Evolutionary conservation across 306 rosid genomes (phyloP), one percentile per base, ranked within the genome.

Genomic region (Quercus aquifolioides): DNA sequence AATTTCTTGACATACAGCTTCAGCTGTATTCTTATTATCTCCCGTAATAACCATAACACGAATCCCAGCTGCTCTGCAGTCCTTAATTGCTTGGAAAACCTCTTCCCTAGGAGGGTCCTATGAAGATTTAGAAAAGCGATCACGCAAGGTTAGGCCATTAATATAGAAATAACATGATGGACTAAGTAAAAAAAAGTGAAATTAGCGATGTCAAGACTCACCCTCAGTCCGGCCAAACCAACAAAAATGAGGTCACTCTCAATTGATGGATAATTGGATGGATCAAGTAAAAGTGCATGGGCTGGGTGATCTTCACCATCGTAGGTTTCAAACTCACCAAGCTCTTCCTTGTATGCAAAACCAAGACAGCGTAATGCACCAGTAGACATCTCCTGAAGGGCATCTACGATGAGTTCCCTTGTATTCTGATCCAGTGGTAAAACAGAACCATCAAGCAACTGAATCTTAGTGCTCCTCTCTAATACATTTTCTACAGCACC

Each of bases 21-120:
- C 99, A 20, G 99, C 98, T 14, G 99, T 95, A 80, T 91, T 82
- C 90, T 91, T 91, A 79, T 95, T 95, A 77, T 95, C 99, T 67
- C 98, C 98, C 0, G 98, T 95, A 69, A 95, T 92, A 55, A 95
- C 98, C 90, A 95, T 92, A 35, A 95, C 97, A 63, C 94, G 97
- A 79, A 94, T 91, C 57, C 99, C 99, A 76, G 99, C 99, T 46
- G 97, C 94, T 86, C 87, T 87, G 87, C 97, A 92, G 89, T 92
- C 97, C 86, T 89, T 87, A 65, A 94, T 90, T 70, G 99, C 99
- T 79, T 87, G 89, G 74, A 80, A 78, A 63, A 95, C 99, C 85
- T 92, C 99, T 73, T 79, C 90, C 80, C 99, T 87, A 43, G 99
- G 99, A 59, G 99, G 99, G 85, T 92, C 99, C 98, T 94, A 57